These are phyloP conservation scores for Spongiforma sp. DNA, from an alignment of 1,284 basidiomycete genomes.

Conservation along the genomic window DNA sequence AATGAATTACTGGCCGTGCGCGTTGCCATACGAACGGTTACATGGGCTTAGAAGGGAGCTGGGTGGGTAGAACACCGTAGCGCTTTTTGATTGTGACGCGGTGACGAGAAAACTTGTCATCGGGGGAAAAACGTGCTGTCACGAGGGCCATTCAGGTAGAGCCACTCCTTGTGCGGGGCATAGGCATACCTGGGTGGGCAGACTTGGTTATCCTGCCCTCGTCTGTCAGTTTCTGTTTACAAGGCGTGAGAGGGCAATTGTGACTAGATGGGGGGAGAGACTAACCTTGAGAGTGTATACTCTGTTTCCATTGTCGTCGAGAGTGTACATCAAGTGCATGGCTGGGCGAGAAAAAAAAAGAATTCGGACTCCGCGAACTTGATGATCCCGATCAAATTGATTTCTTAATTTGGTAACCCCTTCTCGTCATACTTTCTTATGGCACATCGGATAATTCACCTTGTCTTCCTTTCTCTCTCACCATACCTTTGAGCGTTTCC, in stretches of 20 bases:
- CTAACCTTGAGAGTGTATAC: slow-evolving; percentile 89
- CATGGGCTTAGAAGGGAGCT: slow-evolving; percentile 83
- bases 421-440: slow-evolving; percentile 7
- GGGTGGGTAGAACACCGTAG: slow-evolving; percentile 84
- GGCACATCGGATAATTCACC: neutral
- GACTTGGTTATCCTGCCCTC: slow-evolving; percentile 88
- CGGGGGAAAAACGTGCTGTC: slow-evolving; percentile 92
- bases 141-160: slow-evolving; percentile 11
- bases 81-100: slow-evolving; percentile 95
- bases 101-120: slow-evolving; percentile 97
- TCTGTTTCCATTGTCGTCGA: slow-evolving; percentile 81
- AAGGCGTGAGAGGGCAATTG: slow-evolving; percentile 13
- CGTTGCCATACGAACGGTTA: slow-evolving; percentile 4
- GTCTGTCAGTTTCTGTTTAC: slow-evolving; percentile 86
- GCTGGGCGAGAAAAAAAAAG: slow-evolving; percentile 19
- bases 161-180: neutral
- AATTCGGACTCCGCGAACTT: slow-evolving; percentile 25
- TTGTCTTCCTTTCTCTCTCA: neutral
- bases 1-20: neutral
- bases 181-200: slow-evolving; percentile 83
- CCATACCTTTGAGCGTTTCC: neutral
- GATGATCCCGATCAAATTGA: neutral
- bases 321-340: slow-evolving; percentile 96
- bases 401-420: neutral
- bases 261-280: neutral